Conservation (phyloP, 2,329 filamentous ascomycete species). For the Fusarium sp. region DNA sequence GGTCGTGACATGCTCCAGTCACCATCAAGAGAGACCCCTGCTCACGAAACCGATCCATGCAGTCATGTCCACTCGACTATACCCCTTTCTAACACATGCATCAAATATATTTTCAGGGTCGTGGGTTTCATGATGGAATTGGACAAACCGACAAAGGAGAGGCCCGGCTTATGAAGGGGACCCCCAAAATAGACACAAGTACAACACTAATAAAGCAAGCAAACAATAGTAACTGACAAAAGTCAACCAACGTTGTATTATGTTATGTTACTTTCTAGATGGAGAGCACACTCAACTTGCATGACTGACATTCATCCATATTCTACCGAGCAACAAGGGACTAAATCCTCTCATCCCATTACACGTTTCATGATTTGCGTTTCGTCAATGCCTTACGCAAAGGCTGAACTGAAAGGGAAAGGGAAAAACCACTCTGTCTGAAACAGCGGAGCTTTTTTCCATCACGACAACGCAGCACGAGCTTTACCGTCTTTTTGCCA, state of each 20-base stretch:
- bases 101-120: conserved; percentile 28
- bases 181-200: conserved; percentile 15
- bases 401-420: neutral
- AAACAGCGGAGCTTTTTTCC: conserved; percentile 37
- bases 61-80: conserved; percentile 24
- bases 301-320: neutral
- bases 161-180: conserved; percentile 2
- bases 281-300: neutral
- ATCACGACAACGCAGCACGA: conserved; percentile 5
- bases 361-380: conserved; percentile 38
- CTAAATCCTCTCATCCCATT: conserved; percentile 19
- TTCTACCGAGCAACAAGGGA: conserved; percentile 8
- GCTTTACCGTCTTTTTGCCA: conserved; percentile 24
- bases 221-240: neutral
- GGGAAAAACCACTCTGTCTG: conserved; percentile 33
- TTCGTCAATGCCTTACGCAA: conserved; percentile 35
- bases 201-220: neutral
- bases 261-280: neutral
- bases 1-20: conserved; percentile 37
- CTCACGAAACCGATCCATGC: conserved; percentile 29
- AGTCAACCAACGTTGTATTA: neutral
- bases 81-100: conserved; percentile 31
- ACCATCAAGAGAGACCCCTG: conserved; percentile 25
- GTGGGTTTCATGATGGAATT: conserved; percentile 39
- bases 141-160: conserved; percentile 5